Evolutionary conservation across 768 basidiomycete species (phyloP).

Genomic region (Psilocybe cyanescens): DNA sequence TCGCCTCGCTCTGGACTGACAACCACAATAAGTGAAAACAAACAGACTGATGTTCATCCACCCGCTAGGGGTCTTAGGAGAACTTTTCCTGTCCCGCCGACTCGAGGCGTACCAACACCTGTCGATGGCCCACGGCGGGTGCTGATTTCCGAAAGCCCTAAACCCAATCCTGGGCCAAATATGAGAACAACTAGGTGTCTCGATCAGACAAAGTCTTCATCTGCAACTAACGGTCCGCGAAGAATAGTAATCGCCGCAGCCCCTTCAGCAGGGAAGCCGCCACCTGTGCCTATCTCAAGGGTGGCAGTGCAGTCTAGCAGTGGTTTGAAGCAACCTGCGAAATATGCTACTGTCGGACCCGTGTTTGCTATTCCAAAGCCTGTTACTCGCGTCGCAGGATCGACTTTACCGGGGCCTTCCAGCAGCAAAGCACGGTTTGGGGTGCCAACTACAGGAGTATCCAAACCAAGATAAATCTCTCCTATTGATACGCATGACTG

Average conservation of each 20-base stretch:
- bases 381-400: conserved; percentile 21
- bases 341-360: conserved; percentile 22
- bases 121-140: conserved; percentile 33
- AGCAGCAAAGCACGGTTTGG: conserved; percentile 22
- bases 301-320: conserved; percentile 14
- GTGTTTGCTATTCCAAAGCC: conserved; percentile 33
- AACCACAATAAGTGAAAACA: conserved; percentile 2
- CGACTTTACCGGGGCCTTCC: conserved; percentile 27
- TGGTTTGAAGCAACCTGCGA: conserved; percentile 28
- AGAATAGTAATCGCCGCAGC: conserved; percentile 34
- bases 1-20: conserved; percentile 7
- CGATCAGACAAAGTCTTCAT: conserved; percentile 17
- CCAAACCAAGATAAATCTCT: background rate
- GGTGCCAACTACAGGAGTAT: conserved; percentile 9
- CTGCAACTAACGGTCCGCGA: conserved; percentile 34
- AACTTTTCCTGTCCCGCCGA: conserved; percentile 5
- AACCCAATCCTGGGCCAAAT: conserved; percentile 14
- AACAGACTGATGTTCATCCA: conserved; percentile 5
- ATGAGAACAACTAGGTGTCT: conserved; percentile 13
- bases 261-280: conserved; percentile 10
- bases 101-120: background rate
- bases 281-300: background rate
- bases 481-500: no score
- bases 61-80: conserved; percentile 5
- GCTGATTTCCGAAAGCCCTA: conserved; percentile 30